Evolutionary conservation across 192 early-diverging fungal genomes (phyloP), one percentile per base, ranked within the genome.

Genomic region (Backusella mclennaniae): DNA sequence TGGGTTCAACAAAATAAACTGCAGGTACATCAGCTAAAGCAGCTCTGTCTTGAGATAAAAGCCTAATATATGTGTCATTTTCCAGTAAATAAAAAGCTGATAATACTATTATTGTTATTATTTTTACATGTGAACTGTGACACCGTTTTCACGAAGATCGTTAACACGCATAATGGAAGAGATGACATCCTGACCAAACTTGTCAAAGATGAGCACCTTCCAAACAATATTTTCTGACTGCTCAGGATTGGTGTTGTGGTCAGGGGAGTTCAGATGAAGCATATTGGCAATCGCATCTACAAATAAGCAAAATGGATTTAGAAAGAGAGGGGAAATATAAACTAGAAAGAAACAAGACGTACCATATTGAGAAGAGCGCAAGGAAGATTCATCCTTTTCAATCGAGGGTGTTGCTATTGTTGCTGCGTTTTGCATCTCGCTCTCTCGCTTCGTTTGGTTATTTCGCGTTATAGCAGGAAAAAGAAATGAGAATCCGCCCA

Each of bases 141-240:
- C 90, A 39, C 98, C 98, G 82, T 93, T 92, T 69, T 97, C 95
- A 38, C 98, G 90, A 73, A 99, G 87, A 80, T 99, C 96, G 80
- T 95, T 96, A 6, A 99, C 95, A 67, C 96, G 95, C 63, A 99
- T 85, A 12, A 98, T 89, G n/a, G 97, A 98, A 21, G 97, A 98
- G 68, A 99, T 97, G 69, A 99, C 89, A 83, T 97, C 95, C 69
- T 95, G 94, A 38, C 95, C 94, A 77, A 94, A 92, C 76, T 90
- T 84, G 84, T 99, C 98, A 85, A 98, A 97, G 36, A 99, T 88
- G 46, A 99, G 83, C 6, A 99, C 96, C 76, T 99, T 99, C 98
- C 98, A 99, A 70, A 97, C 93, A 1, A 94, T 89, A 42, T 93
- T 89, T 19, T 77, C 74, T 49, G 83, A 73, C 17, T 79, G 63